A percentile compares a stretch with the other conserved stretches of the same genome.
phyloP scores from a whole-genome alignment of 345 rosid species.

The Populus nigra region DNA sequence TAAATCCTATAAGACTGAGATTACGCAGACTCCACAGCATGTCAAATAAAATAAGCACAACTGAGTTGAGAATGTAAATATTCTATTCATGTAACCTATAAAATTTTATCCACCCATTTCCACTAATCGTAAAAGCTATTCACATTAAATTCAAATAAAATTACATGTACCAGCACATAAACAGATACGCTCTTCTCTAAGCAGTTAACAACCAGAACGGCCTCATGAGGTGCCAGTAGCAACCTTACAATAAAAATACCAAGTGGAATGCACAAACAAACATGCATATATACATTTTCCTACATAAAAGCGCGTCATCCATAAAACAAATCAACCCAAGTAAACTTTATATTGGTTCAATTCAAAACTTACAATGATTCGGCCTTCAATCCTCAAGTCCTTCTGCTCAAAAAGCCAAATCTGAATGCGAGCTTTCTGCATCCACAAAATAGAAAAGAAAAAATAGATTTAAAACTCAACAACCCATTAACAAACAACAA shows the following conservation, averaged over 20 bases:
- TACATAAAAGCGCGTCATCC: too few species aligned
- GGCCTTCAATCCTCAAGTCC: constrained; percentile 86
- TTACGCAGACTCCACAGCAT: background rate
- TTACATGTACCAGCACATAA: too few species aligned
- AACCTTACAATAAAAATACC: background rate
- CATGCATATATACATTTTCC: too few species aligned
- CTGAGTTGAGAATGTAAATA: background rate
- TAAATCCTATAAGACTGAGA: background rate
- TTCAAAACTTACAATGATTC: constrained; percentile 48
- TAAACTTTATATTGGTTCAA: background rate
- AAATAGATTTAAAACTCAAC: background rate
- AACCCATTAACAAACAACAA: background rate
- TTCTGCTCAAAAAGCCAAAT: constrained; percentile 98
- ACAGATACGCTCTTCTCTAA: background rate
- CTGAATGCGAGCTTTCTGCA: constrained; percentile 93
- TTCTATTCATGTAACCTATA: background rate
- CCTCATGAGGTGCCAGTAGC: background rate
- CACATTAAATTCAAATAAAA: too few species aligned
- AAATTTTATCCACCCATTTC: background rate
- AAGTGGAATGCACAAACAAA: background rate
- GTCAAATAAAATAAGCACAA: background rate
- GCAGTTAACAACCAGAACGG: background rate
- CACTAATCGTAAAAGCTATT: too few species aligned
- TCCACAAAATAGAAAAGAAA: background rate
- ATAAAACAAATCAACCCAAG: background rate